Evolutionary conservation across 768 basidiomycete genomes (phyloP), one percentile per base, ranked within the genome.

Genomic region (Suillus americanus): DNA sequence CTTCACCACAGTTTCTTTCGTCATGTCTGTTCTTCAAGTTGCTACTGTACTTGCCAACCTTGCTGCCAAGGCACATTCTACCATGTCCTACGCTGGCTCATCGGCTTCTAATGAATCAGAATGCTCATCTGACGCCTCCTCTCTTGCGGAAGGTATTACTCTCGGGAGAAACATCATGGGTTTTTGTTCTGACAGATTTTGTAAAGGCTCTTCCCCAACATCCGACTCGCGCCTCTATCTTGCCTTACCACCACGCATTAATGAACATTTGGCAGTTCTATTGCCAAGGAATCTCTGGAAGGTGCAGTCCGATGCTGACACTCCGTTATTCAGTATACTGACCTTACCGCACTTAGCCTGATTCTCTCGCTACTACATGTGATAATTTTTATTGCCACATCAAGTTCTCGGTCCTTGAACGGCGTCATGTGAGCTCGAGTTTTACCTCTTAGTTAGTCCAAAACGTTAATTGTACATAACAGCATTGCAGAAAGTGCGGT

Each of bases 401-500:
- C 66, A 75, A 74, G 60, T 93, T 93, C 74, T 83, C 86, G 65
- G 73, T 93, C 65, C 83, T 88, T 51, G 89, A 91, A 67, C 89
- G 91, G 66, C 86, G 86, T 78, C 91, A 94, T 72, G 89, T 90
- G 72, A 70, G 89, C 82, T 18, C 55, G 37, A 23, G 12, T 54
- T 59, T 54, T 23, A 23, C n/a, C 9, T 38, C 12, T 66, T 55
- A 40, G 40, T n/a, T 62, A 62, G 43, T 48, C 37, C 57, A 9
- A 35, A 25, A 64, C 54, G 70, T 75, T 66, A 70, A 70, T 63
- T 67, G 71, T 64, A 66, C 62, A 59, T 65, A 62, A 46, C 72
- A 90, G 89, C 92, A 94, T 66, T 94, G 92, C 76, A 85, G 92
- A 74, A 93, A 92, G 73, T 93, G 92, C 68, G 92, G 92, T 59